Evolutionary conservation across 2,329 filamentous ascomycete genomes (phyloP).

Genomic region (Botrytis fabae): DNA sequence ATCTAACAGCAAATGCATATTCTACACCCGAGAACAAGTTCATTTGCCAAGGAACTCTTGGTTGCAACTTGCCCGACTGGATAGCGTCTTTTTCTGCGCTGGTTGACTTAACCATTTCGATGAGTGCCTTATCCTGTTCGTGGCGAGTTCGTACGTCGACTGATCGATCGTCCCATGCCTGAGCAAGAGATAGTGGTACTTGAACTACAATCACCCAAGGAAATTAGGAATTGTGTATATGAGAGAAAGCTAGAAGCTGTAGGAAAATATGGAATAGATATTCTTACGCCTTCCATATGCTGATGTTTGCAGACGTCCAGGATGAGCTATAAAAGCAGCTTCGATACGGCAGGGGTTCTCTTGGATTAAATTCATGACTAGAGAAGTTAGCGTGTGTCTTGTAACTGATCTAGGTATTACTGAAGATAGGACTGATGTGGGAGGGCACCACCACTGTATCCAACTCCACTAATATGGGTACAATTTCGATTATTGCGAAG

Average conservation of each 20-base stretch:
- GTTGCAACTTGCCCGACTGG: not conserved
- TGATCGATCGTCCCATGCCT: not conserved
- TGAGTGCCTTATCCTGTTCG: not conserved
- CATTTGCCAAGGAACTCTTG: conserved; percentile 3
- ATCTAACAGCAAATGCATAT: not conserved
- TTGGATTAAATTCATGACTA: not conserved
- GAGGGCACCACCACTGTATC: not conserved
- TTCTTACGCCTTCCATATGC: not conserved
- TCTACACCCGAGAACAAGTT: not conserved
- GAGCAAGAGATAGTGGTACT: not conserved
- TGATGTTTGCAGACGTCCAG: not conserved
- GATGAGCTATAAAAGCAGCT: conserved; percentile 2
- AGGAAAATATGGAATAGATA: not conserved
- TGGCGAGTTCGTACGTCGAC: not conserved
- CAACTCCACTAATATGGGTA: not conserved
- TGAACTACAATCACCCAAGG: not conserved
- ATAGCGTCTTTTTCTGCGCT: not conserved
- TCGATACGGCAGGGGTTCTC: not conserved
- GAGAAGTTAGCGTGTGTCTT: not conserved
- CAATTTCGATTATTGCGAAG: not conserved
- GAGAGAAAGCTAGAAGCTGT: not conserved
- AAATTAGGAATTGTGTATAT: not conserved
- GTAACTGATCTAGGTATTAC: not conserved
- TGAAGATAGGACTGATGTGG: not conserved
- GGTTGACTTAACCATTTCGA: not conserved